Evolutionary conservation across 2,329 filamentous ascomycete genomes (phyloP), one percentile per base, ranked within the genome.

Genomic region (Fusarium irregulare): DNA sequence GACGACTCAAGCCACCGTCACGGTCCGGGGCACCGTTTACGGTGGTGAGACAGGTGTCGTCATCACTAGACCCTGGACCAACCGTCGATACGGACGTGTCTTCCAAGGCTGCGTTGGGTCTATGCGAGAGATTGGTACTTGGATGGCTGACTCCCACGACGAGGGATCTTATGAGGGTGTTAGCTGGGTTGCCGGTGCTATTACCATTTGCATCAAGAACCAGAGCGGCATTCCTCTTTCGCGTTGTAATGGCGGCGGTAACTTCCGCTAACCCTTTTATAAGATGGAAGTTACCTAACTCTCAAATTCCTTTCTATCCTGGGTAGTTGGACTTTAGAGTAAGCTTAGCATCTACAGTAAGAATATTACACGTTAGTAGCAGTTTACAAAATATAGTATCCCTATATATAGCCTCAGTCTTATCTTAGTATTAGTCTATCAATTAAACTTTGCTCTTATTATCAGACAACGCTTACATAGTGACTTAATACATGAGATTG

Each of bases 151-250:
- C 18, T 18, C 56, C 0, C 55, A 48, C 4, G 49, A 55, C 6
- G 56, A 70, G 34, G 59, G 59, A 12, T 46, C 51, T 9, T 70
- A 66, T 27, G 53, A 60, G 10, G 66, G 66, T 2, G 44, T 70
- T 4, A 51, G 11, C 3, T 70, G 66, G 66, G 61, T 70, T 14
- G 12, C 23, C 28, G 66, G 61, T 32, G 66, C 56, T 10, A 66
- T 70, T 3, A 55, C 56, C 1, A 41, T 70, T 20, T 70, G 66
- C 2, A 47, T 51, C 13, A 70, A 70, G 66, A 55, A 14, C 6
- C 47, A 61, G 34, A 44, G 44, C 3, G 7, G 56, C 0, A 54
- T 62, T 8, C 61, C 66, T 30, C 51, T 70, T 4, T 44, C 56
- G 44, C 66, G 66, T 16, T 70, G 66, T 27, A 56, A 54, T 12